Base-by-base conservation (phyloP, 345 rosid genomes). In the Cardamine occulta region DNA sequence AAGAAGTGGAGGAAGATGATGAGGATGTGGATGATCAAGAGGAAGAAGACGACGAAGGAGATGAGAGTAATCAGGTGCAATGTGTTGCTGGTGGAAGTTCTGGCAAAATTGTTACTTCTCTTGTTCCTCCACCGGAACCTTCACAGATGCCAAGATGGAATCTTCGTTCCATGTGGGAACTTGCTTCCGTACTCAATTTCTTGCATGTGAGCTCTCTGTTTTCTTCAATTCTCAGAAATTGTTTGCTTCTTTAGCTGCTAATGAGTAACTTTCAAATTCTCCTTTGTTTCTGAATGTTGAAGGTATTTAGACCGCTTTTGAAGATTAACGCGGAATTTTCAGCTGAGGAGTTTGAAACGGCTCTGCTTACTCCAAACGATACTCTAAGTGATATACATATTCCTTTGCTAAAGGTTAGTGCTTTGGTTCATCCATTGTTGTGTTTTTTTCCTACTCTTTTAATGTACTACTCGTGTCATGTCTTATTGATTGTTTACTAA, bases 161-260 rank as follows among this genome's bases (percentile, higher is more conserved):
- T 75, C 93, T 96, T 74, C 93, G 99, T 60, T 91, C 91, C 21
- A 96, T 96, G 98, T 93, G 98, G 98, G 96, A 96, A 81, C 85
- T 96, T 81, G 97, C 97, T 79, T 96, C 99, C 1, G 68, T 93
- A 7, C 95, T 96, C 72, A 88, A 96, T 87, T 93, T 96, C 84
- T 87, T 96, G 88, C 97, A 93, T 86, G 99, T 96, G 81, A 85
- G 92, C 70, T 63, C 65, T 64, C 48, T 80, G 49, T 66, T 76
- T 37, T 24, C 37, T 57, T 70, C 52, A 35, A 35, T 14, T 60
- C 68, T 49, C 17, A 6, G 35, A 63, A 8, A 4, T 15, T 42
- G 6, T 53, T 42, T 13, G 28, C 37, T 56, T 56, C 15, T n/a
- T 49, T 47, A 57, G 68, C 56, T 72, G 17, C 59, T 56, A 42